Evolutionary conservation across 2,329 filamentous ascomycete species (phyloP).

Genomic region (Beauveria rudraprayagi): DNA sequence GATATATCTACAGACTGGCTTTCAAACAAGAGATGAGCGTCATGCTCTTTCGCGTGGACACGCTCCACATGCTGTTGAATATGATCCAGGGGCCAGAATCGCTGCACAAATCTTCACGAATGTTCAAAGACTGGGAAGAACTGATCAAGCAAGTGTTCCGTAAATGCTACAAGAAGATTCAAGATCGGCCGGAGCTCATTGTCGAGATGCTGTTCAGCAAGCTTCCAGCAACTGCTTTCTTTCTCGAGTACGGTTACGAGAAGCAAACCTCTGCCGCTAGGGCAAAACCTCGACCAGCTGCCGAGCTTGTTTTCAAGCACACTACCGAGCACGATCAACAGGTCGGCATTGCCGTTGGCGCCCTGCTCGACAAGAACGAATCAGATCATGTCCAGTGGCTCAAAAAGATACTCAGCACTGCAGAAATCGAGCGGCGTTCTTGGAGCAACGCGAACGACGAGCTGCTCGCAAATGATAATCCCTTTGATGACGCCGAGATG

Average conservation of each 20-base stretch:
- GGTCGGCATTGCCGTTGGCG: conserved; percentile 71
- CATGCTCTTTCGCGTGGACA: conserved; percentile 83
- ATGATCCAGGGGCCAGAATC: conserved; percentile 86
- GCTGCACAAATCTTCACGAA: conserved; percentile 56
- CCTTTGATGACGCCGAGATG: conserved; percentile 25
- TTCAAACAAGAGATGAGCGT: conserved; percentile 93
- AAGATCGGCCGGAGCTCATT: conserved; percentile 75
- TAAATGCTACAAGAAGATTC: conserved; percentile 73
- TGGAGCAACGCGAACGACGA: conserved; percentile 70
- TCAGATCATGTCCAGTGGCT: conserved; percentile 74
- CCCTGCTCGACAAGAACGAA: conserved; percentile 72
- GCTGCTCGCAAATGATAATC: conserved; percentile 32
- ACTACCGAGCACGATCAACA: conserved; percentile 61
- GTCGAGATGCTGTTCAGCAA: conserved; percentile 96
- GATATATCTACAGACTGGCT: conserved; percentile 86
- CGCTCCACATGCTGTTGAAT: conserved; percentile 76
- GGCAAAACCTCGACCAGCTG: conserved; percentile 58
- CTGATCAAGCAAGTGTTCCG: conserved; percentile 76
- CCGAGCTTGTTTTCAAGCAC: conserved; percentile 75
- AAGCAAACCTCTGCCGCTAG: conserved; percentile 63
- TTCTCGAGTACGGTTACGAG: conserved; percentile 84
- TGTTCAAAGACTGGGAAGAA: conserved; percentile 86
- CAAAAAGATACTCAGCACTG: conserved; percentile 59
- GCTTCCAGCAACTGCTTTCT: conserved; percentile 72
- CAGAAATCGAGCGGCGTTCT: conserved; percentile 62